A percentile compares a stretch with the other conserved stretches of the same genome.
phyloP scores from a whole-genome alignment of 177 flowering plant species.

The Vitis hybrid region DNA sequence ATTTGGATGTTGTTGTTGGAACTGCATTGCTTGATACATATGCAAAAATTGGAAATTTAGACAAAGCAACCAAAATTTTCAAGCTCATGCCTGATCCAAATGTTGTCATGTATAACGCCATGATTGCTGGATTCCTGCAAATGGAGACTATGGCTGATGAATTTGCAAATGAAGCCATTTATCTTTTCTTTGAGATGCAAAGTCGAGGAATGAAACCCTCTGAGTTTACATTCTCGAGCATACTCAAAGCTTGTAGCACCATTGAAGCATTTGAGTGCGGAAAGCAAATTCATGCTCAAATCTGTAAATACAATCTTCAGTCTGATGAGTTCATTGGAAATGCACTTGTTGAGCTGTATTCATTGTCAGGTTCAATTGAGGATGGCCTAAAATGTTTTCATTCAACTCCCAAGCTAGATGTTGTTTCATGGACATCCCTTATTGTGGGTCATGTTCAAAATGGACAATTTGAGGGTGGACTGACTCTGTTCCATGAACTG shows the following conservation, averaged over 20 bases:
- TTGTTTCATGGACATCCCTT: slow-evolving; percentile 61
- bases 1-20: slow-evolving; percentile 47
- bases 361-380: slow-evolving; percentile 30
- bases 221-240: slow-evolving; percentile 50
- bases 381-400: slow-evolving; percentile 50
- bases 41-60: slow-evolving; percentile 42
- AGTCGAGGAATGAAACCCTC: slow-evolving; percentile 46
- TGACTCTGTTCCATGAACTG: slow-evolving; percentile 33
- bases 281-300: slow-evolving; percentile 62
- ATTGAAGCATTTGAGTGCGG: slow-evolving; percentile 40
- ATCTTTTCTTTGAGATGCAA: slow-evolving; percentile 46
- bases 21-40: slow-evolving; percentile 70
- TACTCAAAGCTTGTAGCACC: slow-evolving; percentile 47
- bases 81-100: slow-evolving; percentile 36
- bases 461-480: slow-evolving; percentile 44
- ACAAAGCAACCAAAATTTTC: slow-evolving; percentile 36
- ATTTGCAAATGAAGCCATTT: slow-evolving; percentile 30
- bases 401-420: slow-evolving; percentile 40
- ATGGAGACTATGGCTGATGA: slow-evolving; percentile 20
- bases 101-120: slow-evolving; percentile 59
- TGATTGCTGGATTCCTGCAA: slow-evolving; percentile 54
- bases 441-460: slow-evolving; percentile 43
- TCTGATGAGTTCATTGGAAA: slow-evolving; percentile 60
- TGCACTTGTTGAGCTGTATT: slow-evolving; percentile 55
- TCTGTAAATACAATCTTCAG: slow-evolving; percentile 46